These are phyloP conservation scores for Colletotrichum higginsianum DNA, from an alignment of 2,329 filamentous ascomycete species.

Conservation along the genomic window DNA sequence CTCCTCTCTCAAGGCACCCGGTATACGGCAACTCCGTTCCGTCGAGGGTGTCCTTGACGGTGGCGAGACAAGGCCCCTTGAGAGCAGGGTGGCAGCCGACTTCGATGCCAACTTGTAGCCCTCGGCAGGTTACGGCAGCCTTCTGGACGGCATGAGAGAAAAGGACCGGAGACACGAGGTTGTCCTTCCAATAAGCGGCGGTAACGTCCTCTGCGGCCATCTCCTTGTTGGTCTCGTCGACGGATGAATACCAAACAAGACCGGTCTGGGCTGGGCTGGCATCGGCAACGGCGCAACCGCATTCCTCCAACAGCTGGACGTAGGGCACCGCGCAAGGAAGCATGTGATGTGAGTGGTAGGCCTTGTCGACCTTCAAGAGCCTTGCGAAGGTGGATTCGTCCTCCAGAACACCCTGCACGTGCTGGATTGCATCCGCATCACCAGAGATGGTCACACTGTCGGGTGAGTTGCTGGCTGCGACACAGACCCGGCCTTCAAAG, in stretches of 20 bases:
- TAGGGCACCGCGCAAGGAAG: conserved; percentile 6
- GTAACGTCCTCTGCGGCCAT: not conserved
- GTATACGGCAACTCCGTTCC: conserved; percentile 45
- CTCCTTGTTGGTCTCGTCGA: not conserved
- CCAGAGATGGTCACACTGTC: conserved; percentile 48
- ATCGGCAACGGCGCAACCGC: not conserved
- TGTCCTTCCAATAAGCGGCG: conserved; percentile 36
- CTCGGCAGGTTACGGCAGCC: conserved; percentile 31
- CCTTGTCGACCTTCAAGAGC: conserved; percentile 28
- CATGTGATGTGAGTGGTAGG: conserved; percentile 49
- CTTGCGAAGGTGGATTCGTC: conserved; percentile 41
- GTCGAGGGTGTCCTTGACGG: conserved; percentile 15
- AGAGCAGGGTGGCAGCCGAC: conserved; percentile 57
- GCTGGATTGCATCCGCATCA: conserved; percentile 47
- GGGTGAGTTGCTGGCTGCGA: conserved; percentile 47
- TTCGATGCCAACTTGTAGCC: conserved; percentile 46
- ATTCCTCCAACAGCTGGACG: not conserved
- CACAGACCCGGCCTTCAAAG: conserved; percentile 41
- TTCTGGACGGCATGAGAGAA: conserved; percentile 31
- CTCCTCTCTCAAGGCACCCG: conserved; percentile 44
- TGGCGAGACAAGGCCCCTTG: conserved; percentile 55
- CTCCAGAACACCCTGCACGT: conserved; percentile 44
- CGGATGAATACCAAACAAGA: conserved; percentile 1
- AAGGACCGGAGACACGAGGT: conserved; percentile 4
- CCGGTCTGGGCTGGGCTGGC: not conserved